Conservation (phyloP, 805 yeast genomes). For the Crinitomyces ghanaensis region DNA sequence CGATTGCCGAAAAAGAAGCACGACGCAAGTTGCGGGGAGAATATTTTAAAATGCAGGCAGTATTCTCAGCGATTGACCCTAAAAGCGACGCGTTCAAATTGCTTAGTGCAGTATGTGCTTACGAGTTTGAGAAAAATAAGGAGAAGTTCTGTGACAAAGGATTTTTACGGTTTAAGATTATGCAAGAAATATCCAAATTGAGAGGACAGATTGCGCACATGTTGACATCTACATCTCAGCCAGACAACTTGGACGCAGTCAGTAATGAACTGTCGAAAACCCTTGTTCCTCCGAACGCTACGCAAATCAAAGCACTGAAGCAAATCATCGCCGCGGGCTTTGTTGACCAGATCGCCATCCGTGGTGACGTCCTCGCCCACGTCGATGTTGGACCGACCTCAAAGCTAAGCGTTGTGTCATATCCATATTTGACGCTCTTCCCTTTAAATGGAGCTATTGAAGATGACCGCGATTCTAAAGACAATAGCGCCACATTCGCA, state of each 20-base stretch:
- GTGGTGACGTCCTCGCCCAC: conserved; percentile 67
- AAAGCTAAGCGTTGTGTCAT: conserved; percentile 37
- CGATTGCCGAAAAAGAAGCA: conserved; percentile 27
- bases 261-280: conserved; percentile 40
- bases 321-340: conserved; percentile 93
- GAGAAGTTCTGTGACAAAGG: conserved; percentile 42
- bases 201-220: conserved; percentile 70
- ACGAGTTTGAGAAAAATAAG: conserved; percentile 48
- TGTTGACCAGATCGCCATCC: conserved; percentile 76
- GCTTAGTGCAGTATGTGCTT: conserved; percentile 77
- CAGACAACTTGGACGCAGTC: conserved; percentile 29
- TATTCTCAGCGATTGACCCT: conserved; percentile 58
- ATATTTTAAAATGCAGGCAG: conserved; percentile 45
- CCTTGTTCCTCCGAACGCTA: conserved; percentile 53
- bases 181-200: conserved; percentile 77
- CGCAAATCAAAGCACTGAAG: conserved; percentile 66
- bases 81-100: conserved; percentile 64
- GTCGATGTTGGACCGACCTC: conserved; percentile 51
- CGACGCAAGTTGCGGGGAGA: conserved; percentile 35
- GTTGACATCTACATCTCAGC: conserved; percentile 43
- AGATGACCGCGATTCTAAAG: conserved; percentile 6
- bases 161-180: conserved; percentile 63
- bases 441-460: conserved; percentile 23
- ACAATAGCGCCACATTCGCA: conserved; percentile 36
- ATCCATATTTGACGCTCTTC: conserved; percentile 45